These are phyloP conservation scores for Hanseniaspora thailandica DNA, from an alignment of 805 yeast genomes.

Conservation along the genomic window DNA sequence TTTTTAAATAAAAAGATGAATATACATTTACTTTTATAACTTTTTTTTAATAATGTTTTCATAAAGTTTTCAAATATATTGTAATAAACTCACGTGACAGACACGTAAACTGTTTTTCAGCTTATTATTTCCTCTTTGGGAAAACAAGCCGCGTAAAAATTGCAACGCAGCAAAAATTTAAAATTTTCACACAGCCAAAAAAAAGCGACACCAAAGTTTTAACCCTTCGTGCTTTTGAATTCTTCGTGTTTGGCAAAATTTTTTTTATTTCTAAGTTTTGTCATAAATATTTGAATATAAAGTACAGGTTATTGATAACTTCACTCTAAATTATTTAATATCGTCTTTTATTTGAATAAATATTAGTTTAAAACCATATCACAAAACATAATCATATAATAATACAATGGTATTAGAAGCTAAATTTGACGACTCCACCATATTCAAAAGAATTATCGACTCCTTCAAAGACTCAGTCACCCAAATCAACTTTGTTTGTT, in stretches of 20 bases:
- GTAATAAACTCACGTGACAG: neutral
- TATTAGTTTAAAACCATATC: neutral
- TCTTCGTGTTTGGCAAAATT: conserved; percentile 1
- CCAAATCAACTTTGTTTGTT: conserved; percentile 91
- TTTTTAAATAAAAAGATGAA: no score
- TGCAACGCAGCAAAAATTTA: neutral
- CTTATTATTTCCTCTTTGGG: neutral
- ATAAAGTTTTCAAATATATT: no score
- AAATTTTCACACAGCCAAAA: no score
- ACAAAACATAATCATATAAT: neutral
- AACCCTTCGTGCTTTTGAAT: neutral
- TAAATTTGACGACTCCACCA: conserved; percentile 82
- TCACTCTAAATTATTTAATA: no score
- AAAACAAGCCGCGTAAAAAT: neutral
- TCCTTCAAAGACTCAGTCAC: conserved; percentile 90
- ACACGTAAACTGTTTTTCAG: no score
- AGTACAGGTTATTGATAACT: no score
- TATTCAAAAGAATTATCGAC: conserved; percentile 84
- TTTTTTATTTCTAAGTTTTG: conserved; percentile 3
- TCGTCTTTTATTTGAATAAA: no score
- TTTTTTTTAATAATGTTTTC: neutral
- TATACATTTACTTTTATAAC: neutral
- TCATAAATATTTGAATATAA: no score
- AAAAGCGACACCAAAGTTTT: neutral
- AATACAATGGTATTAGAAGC: conserved; percentile 73